Base-by-base conservation (phyloP, 2,329 filamentous ascomycete genomes). In the Phyllosticta ampelicida region DNA sequence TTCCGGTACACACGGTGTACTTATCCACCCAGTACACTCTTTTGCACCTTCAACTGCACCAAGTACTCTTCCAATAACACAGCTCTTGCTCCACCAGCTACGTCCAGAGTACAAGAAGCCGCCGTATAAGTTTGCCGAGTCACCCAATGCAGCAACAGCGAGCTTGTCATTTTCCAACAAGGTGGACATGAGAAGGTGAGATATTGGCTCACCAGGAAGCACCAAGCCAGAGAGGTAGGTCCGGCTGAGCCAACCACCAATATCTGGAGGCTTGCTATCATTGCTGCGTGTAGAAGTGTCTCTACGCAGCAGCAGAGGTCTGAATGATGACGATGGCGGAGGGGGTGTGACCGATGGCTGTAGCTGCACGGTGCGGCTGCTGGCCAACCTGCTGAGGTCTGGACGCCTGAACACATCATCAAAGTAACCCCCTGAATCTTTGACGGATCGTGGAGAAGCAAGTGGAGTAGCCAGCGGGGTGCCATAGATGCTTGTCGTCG, bases 81-180 rank as follows among this genome's bases (percentile, higher is more conserved):
- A 80, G 50, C 71, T 71, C 64, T 81, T 82, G 64, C 79, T 82
- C 80, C 80, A 84, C 74, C 77, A 84, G 52, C 75, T 78, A 30
- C 71, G 71, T 3, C 69, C 72, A 8, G 69, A 63, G 60, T 79
- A 80, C 20, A 78, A 65, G 60, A 84, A 81, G 1, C 80, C 81
- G 19, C 80, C 78, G 56, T 80, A 77, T 0, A 83, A 68, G 62
- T 80, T 79, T 0, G 75, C 78, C 8, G 73, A 71, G 11, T 79
- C 73, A 0, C 80, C 80, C 1, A 83, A 70, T 23, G 67, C 67
- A 19, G 69, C 65, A 8, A 82, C 72, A 0, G 79, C 79, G 3
- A 72, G 62, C 11, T 72, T 70, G 58, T 80, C 78, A 61, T 82
- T 83, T 60, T 83, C 80, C 2, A 83, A 68, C 6, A 83, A 61